Percentiles rank a stretch among this genome's conserved stretches.
phyloP scores from a whole-genome alignment of 345 rosid species.

The Eucalyptus viminalis region DNA sequence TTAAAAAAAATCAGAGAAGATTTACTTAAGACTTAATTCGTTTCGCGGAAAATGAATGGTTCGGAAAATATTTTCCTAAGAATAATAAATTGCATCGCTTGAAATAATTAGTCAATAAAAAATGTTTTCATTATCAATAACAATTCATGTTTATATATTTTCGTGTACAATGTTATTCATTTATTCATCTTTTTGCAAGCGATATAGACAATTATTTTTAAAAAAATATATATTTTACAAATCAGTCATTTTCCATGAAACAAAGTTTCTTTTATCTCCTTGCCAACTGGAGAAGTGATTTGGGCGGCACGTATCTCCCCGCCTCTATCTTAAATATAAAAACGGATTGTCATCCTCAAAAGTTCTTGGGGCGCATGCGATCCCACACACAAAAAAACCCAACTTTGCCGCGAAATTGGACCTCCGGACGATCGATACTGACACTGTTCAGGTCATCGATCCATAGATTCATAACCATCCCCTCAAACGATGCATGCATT shows the following conservation, averaged over 20 bases:
- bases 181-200: not conserved
- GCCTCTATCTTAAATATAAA: not conserved
- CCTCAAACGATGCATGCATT: not conserved
- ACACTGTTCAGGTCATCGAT: not conserved
- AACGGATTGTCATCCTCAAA: not conserved
- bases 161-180: not conserved
- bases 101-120: too few species aligned
- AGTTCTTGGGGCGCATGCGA: not conserved
- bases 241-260: too few species aligned
- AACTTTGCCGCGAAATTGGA: not conserved
- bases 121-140: not conserved
- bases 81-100: not conserved
- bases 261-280: not conserved
- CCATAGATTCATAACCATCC: not conserved
- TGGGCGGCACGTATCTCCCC: not conserved
- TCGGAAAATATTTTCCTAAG: not conserved
- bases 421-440: not conserved
- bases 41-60: too few species aligned
- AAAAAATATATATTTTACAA: not conserved
- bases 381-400: not conserved
- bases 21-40: not conserved
- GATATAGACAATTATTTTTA: rapidly evolving
- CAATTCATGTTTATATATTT: not conserved
- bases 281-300: not conserved
- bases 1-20: not conserved